Base-by-base conservation (phyloP, 306 rosid species). In the Pachyrhizus erosus region DNA sequence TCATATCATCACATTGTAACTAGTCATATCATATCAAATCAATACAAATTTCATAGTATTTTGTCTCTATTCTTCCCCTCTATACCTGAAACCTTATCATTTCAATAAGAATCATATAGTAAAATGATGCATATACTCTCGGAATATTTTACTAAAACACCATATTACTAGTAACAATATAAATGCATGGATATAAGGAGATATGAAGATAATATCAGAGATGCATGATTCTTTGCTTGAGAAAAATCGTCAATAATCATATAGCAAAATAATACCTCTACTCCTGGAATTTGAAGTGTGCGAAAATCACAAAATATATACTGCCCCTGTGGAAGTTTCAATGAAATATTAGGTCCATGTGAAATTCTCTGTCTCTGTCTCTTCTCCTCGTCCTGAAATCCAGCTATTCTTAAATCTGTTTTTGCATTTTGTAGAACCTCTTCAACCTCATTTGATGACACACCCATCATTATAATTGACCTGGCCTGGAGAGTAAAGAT, bases 381-480 rank as follows among this genome's bases (percentile, higher is more conserved):
- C 84, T 85, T 91, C 78, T 96, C 99, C 89, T 92, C 99, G 12
- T 93, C 94, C 73, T 90, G 92, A 80, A 96, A 96, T 88, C 98
- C 98, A 86, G 89, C 92, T 87, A 96, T 89, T 86, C 98, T 93
- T 73, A 87, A 86, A 85, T 96, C 89, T 46, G 67, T 82, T 76
- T 89, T 89, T 33, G 92, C 91, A 80, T 78, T 86, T 81, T 91
- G 80, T 76, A 93, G 86, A 89, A 93, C 91, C 82, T 92, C 91
- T n/a, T 93, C 93, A 54, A 96, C 89, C 87, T 96, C 98, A 74
- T 83, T 86, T 74, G 87, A 82, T 43, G 88, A 81, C 60, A 88
- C 97, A 55, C 99, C 99, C 99, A 93, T 92, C 99, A 96, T 93
- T 84, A 91, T 84, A 78, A 96, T 90, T 74, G 94, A 80, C 87